Evolutionary conservation across 257 asterid genomes (phyloP), one percentile per base, ranked within the genome.

Genomic region (Orobanche coerulescens): DNA sequence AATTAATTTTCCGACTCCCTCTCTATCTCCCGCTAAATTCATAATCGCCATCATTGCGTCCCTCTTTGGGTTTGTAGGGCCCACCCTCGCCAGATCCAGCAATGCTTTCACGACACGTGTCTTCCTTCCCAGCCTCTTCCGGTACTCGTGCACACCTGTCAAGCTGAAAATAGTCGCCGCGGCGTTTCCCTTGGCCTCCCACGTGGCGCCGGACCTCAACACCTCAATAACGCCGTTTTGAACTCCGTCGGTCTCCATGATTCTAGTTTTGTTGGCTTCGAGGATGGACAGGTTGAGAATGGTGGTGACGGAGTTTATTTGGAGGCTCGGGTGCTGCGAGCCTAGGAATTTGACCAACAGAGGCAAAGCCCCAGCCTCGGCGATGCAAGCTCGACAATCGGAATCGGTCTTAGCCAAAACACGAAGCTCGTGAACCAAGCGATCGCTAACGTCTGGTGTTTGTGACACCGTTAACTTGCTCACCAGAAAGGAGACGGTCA

Each of bases 111-210:
- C 76, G 20, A 82, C 87, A 6, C 85, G 86, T 9, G 81, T 76
- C 71, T 74, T 82, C 58, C 74, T 64, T 4, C 88, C 95, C 6
- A 88, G 69, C 1, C 83, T 79, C 75, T 85, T 84, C 34, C 90
- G 69, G 59, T 78, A 73, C 0, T 82, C 87, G 19, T 75, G 86
- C 7, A 83, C 76, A 0, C 86, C 74, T 0, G 94, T 80, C 71
- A 87, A 52, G 78, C 96, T 87, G 39, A 84, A 87, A 0, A 87
- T 73, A 5, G 96, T 78, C 37, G 97, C 97, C 12, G 96, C 97
- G 10, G 97, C 96, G 13, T 87, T 90, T 36, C 91, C 97, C 60
- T 87, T 90, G 7, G 96, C 90, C 71, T 90, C 97, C 95, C 95
- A 87, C 2, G 94, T 80, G 62, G 91, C 86, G 5, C 96, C 96